These are phyloP conservation scores for Fomes fomentarius DNA, from an alignment of 1,284 basidiomycete species.

Conservation along the genomic window DNA sequence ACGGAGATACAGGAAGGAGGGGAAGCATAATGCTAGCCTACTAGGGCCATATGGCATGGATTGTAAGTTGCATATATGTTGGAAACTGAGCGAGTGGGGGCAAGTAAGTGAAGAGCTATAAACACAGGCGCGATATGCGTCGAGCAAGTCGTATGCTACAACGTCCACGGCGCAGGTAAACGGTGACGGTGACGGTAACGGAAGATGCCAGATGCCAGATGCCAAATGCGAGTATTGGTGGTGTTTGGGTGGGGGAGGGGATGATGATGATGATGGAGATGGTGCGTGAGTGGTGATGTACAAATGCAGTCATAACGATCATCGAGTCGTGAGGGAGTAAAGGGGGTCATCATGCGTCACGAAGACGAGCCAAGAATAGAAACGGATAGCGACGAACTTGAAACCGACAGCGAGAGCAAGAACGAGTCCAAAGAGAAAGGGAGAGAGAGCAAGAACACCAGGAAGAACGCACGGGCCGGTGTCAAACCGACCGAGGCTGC, in stretches of 20 bases:
- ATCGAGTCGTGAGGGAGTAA: conserved; percentile 21
- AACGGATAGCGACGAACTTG: conserved; percentile 1
- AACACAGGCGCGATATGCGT: conserved; percentile 20
- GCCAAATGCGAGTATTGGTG: conserved; percentile 2
- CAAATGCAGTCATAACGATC: conserved; percentile 26
- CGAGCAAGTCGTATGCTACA: conserved; percentile 24
- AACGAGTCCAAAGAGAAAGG: neutral
- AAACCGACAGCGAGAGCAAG: conserved; percentile 16
- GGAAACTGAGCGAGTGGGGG: too few species aligned
- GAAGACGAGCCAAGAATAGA: conserved; percentile 11
- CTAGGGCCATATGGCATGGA: too few species aligned
- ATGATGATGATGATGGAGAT: neutral
- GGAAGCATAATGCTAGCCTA: neutral
- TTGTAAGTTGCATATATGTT: too few species aligned
- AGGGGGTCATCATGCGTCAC: conserved; percentile 26
- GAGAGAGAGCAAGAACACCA: neutral
- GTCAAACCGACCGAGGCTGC: conserved; percentile 15
- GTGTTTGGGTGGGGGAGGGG: neutral
- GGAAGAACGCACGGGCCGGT: conserved; percentile 8
- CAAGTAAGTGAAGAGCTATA: conserved; percentile 14
- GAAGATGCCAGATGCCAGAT: neutral
- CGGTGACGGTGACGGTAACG: neutral
- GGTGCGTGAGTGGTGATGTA: conserved; percentile 20
- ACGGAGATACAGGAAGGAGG: neutral
- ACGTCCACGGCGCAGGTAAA: conserved; percentile 24